Evolutionary conservation across 139 green algal genomes (phyloP).

Genomic region (Nannochloris sp.): DNA sequence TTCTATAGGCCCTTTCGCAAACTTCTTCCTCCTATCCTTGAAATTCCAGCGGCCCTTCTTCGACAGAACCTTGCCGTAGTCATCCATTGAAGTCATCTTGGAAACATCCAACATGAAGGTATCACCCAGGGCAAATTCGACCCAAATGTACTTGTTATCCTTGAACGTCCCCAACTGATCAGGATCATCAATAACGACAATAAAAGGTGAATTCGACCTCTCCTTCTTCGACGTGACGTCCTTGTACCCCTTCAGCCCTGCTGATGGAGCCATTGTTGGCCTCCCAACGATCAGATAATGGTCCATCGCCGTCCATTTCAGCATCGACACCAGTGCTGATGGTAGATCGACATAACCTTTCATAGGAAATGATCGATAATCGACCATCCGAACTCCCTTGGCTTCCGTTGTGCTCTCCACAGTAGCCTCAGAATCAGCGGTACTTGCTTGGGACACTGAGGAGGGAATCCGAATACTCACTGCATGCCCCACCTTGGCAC

Average conservation of each 20-base stretch:
- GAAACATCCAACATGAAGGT: conserved; percentile 29
- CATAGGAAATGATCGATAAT: not conserved
- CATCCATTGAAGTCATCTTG: conserved; percentile 26
- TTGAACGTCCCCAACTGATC: not conserved
- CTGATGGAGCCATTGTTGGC: conserved; percentile 4
- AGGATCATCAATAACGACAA: conserved; percentile 22
- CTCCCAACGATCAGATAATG: conserved; percentile 1
- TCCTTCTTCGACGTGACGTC: conserved; percentile 16
- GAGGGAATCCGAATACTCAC: too few relatives aligned
- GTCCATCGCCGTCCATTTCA: not conserved
- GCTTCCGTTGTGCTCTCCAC: too few relatives aligned
- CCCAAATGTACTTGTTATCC: conserved; percentile 23
- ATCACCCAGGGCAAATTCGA: conserved; percentile 22
- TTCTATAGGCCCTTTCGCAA: not conserved
- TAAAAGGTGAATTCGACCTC: conserved; percentile 17
- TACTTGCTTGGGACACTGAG: too few relatives aligned
- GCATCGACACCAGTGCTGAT: not conserved
- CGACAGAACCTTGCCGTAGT: conserved; percentile 25
- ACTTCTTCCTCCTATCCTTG: conserved; percentile 37
- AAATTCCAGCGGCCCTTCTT: conserved; percentile 33
- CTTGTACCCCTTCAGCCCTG: not conserved
- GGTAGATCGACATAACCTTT: conserved; percentile 7
- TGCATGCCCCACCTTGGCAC: too few relatives aligned
- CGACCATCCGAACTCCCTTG: not conserved
- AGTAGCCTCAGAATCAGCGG: too few relatives aligned